Evolutionary conservation across 1,139 yeast species (phyloP).

Genomic region (Debaryomycetaceae sp.): DNA sequence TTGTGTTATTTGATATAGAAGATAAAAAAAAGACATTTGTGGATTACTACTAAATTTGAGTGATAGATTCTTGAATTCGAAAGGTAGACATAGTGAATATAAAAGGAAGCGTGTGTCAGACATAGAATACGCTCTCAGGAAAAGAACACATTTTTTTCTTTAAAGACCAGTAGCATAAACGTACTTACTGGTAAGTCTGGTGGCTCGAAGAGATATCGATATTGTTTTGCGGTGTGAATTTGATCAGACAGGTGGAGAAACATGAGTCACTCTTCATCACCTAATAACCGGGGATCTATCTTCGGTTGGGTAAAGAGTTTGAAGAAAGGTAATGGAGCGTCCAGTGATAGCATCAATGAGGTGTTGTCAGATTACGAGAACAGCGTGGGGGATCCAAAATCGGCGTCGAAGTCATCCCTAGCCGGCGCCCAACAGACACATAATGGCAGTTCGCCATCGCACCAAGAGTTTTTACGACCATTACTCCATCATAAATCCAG

Average conservation of each 20-base stretch:
- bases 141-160: no score
- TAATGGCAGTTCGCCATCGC: slow-evolving; percentile 10
- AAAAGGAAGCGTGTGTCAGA: neutral
- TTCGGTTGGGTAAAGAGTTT: slow-evolving; percentile 50
- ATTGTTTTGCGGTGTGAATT: neutral
- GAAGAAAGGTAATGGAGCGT: slow-evolving; percentile 35
- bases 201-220: neutral
- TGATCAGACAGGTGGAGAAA: neutral
- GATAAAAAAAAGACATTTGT: neutral
- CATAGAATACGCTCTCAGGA: neutral
- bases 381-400: slow-evolving; percentile 19
- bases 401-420: slow-evolving; percentile 19
- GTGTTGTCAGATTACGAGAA: slow-evolving; percentile 30
- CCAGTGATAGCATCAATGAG: slow-evolving; percentile 42
- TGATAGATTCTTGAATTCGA: neutral
- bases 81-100: neutral
- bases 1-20: neutral
- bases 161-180: neutral
- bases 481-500: slow-evolving; percentile 47
- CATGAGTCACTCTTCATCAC: slow-evolving; percentile 44
- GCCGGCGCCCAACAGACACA: slow-evolving; percentile 4
- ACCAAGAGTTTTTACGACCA: slow-evolving; percentile 42
- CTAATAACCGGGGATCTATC: slow-evolving; percentile 38
- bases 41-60: neutral
- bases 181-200: neutral